Evolutionary conservation across 495 filamentous ascomycete species (phyloP).

Genomic region (Durotheca rogersii): DNA sequence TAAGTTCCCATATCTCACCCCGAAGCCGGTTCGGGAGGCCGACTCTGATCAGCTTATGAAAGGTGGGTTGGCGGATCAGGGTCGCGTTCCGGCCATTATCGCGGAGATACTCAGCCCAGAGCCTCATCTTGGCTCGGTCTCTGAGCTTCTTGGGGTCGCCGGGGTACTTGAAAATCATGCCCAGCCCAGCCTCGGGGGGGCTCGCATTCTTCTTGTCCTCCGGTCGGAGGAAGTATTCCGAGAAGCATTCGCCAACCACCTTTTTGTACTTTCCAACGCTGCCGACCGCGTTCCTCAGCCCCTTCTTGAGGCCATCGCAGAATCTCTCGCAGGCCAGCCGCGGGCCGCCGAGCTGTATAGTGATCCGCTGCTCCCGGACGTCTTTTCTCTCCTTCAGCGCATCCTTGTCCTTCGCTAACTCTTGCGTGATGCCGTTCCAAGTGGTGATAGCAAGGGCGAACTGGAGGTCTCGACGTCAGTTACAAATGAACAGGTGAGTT

Average conservation of each 20-base stretch:
- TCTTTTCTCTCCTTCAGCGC: constrained; percentile 52
- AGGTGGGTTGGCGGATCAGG: constrained; percentile 89
- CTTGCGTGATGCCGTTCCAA: constrained; percentile 77
- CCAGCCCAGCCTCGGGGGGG: constrained; percentile 87
- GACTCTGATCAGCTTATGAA: constrained; percentile 95
- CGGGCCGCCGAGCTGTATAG: constrained; percentile 84
- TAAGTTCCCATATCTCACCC: constrained; percentile 94
- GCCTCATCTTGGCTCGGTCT: constrained; percentile 93
- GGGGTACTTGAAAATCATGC: constrained; percentile 91
- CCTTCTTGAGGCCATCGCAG: constrained; percentile 91
- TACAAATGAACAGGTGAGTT: background rate
- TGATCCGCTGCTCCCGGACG: constrained; percentile 72
- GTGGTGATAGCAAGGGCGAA: constrained; percentile 94
- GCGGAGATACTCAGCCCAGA: constrained; percentile 94
- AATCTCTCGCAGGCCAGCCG: constrained; percentile 89
- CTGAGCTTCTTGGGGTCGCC: constrained; percentile 93
- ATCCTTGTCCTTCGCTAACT: constrained; percentile 46
- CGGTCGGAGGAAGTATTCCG: constrained; percentile 79
- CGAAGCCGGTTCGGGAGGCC: constrained; percentile 89
- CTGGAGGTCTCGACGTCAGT: constrained; percentile 39
- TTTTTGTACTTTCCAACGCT: constrained; percentile 79
- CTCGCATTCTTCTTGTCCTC: constrained; percentile 57
- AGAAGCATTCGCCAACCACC: constrained; percentile 83
- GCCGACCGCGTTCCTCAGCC: constrained; percentile 77
- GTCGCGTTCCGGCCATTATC: constrained; percentile 95